These are phyloP conservation scores for Haematococcus sp. DNA, from an alignment of 139 green algal genomes.

Conservation along the genomic window DNA sequence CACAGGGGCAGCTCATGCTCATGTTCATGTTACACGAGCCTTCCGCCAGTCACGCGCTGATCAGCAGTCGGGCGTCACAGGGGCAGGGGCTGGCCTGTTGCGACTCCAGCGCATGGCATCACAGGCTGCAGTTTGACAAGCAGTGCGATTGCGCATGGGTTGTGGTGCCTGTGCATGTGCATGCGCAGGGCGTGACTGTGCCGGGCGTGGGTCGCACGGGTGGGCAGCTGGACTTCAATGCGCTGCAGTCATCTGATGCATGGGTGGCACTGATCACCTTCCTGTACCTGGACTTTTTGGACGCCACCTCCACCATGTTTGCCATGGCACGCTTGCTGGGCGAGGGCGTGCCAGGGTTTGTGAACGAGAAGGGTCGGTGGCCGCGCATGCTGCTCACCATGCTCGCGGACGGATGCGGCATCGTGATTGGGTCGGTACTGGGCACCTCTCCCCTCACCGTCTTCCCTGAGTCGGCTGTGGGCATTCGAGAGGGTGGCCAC, in stretches of 20 bases:
- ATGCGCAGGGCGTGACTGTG: constrained; percentile 41
- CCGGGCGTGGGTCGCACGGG: constrained; percentile 23
- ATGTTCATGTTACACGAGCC: too few species aligned
- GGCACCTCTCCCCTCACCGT: constrained; percentile 74
- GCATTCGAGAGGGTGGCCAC: constrained; percentile 48
- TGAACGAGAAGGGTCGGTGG: constrained; percentile 46
- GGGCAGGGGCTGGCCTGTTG: too few species aligned
- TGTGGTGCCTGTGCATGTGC: neutral
- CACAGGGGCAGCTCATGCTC: too few species aligned
- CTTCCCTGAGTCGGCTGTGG: constrained; percentile 52
- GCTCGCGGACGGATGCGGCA: constrained; percentile 62
- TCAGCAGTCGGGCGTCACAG: too few species aligned
- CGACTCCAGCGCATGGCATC: too few species aligned
- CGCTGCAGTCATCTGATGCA: neutral
- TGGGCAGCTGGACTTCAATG: constrained; percentile 13
- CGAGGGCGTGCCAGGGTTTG: constrained; percentile 24
- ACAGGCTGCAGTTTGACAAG: too few species aligned
- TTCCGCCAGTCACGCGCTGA: too few species aligned
- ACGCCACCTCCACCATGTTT: constrained; percentile 65
- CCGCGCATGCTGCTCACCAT: constrained; percentile 61
- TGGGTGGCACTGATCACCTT: constrained; percentile 31
- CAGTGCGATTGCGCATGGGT: too few species aligned
- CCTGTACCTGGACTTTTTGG: constrained; percentile 79
- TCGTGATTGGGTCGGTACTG: constrained; percentile 65
- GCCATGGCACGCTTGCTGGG: constrained; percentile 73